Percentiles rank a stretch among this genome's conserved stretches.
These are phyloP conservation scores for Penicillium sp. DNA, from an alignment of 2,329 filamentous ascomycete species.

Conservation along the genomic window DNA sequence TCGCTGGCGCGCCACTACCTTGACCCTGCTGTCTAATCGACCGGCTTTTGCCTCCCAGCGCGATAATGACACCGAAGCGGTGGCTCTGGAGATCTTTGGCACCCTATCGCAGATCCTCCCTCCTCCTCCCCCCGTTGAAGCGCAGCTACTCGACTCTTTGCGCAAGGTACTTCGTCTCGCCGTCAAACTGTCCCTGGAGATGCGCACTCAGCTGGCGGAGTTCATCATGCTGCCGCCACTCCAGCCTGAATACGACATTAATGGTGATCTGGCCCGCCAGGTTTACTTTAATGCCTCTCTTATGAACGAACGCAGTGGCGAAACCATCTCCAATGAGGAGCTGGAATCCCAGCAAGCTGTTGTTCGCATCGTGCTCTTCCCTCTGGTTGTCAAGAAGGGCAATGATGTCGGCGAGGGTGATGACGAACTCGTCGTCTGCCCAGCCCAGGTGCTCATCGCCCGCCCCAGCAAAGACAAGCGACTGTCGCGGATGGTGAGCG, in stretches of 20 bases:
- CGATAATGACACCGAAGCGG: conserved; percentile 85
- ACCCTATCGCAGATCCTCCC: conserved; percentile 80
- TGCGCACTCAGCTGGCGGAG: conserved; percentile 93
- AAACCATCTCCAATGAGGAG: conserved; percentile 68
- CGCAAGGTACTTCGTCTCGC: conserved; percentile 83
- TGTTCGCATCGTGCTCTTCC: conserved; percentile 90
- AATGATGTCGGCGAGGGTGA: conserved; percentile 82
- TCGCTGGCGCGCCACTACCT: conserved; percentile 92
- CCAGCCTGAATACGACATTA: conserved; percentile 89
- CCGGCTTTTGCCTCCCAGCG: conserved; percentile 77
- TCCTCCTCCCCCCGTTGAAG: conserved; percentile 74
- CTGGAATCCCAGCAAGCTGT: conserved; percentile 71
- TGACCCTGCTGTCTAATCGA: conserved; percentile 79
- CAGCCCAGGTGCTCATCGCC: conserved; percentile 85
- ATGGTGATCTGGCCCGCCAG: conserved; percentile 81
- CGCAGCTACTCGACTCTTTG: conserved; percentile 76
- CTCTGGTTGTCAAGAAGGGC: conserved; percentile 91
- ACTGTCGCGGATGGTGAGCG: conserved; percentile 37
- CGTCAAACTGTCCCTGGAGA: conserved; percentile 87
- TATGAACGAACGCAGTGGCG: conserved; percentile 87
- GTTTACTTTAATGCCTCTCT: conserved; percentile 87
- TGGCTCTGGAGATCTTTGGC: conserved; percentile 85
- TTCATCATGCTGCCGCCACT: conserved; percentile 98
- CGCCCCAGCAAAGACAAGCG: conserved; percentile 44
- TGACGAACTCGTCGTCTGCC: conserved; percentile 91